A percentile compares a stretch with the other conserved stretches of the same genome.
phyloP scores from a whole-genome alignment of 768 basidiomycete species.

The Suillus placidus region DNA sequence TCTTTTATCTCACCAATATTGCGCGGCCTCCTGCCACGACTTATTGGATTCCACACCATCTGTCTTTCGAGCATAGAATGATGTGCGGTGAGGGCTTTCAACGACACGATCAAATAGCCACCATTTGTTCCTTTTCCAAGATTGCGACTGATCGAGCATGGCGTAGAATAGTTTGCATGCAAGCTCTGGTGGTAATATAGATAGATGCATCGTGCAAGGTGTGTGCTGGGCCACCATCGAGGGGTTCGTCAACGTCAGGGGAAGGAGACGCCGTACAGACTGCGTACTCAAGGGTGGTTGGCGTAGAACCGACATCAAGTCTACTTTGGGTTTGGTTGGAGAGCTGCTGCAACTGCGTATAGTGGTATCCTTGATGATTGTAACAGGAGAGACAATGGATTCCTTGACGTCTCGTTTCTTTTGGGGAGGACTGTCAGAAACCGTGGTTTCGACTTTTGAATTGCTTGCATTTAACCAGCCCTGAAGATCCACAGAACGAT shows the following conservation, averaged over 20 bases:
- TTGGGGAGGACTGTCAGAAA: constrained; percentile 1
- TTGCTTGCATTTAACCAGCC: constrained; percentile 51
- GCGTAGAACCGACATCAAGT: constrained; percentile 61
- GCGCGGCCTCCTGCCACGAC: constrained; percentile 72
- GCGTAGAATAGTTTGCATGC: constrained; percentile 75
- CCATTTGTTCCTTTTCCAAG: constrained; percentile 80
- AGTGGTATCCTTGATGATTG: constrained; percentile 20
- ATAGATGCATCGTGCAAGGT: constrained; percentile 74
- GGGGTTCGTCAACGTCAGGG: constrained; percentile 64
- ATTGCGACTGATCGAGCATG: constrained; percentile 62
- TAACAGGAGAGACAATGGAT: constrained; percentile 10
- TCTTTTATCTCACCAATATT: constrained; percentile 58
- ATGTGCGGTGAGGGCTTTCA: constrained; percentile 82
- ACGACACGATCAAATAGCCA: constrained; percentile 83
- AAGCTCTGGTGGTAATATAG: constrained; percentile 71
- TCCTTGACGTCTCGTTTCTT: constrained; percentile 21
- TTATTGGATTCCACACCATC: constrained; percentile 47
- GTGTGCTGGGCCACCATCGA: constrained; percentile 67
- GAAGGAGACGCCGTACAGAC: constrained; percentile 45
- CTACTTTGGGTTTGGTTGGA: constrained; percentile 36
- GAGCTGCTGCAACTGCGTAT: constrained; percentile 15
- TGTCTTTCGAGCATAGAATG: constrained; percentile 67
- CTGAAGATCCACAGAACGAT: constrained; percentile 47
- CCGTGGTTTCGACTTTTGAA: neutral
- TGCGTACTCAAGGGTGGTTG: constrained; percentile 47